Base-by-base conservation (phyloP, 179 eudicot species). In the Vitellaria paradoxa region DNA sequence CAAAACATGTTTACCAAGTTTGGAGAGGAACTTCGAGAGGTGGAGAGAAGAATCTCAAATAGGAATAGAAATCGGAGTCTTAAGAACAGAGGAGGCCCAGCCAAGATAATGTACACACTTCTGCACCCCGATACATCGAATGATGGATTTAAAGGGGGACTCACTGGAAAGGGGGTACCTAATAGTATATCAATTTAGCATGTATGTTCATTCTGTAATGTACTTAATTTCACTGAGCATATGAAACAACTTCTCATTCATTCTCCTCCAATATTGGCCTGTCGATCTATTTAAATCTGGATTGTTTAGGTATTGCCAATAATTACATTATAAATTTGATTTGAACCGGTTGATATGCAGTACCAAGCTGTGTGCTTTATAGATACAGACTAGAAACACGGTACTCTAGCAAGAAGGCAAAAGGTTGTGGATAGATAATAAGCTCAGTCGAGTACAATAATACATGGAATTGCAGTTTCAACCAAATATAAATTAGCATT, bases 51-150 rank as follows among this genome's bases (percentile, higher is more conserved):
- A 65, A 89, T 89, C 52, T 70, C 40, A 7, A 85, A 82, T 20
- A 83, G 90, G 83, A 89, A 87, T 49, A 77, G 66, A 52, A 82
- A 85, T 24, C 75, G 65, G 42, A 69, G 30, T 18, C 73, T 76
- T 78, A 87, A 81, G 74, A 89, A 87, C 74, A 76, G 92, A 65
- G 7, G 20, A 55, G 92, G 88, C 6, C 88, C 85, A 0, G 88
- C 87, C 40, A 76, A 85, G 21, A 78, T 83, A 57, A 83, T 90
- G n/a, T 88, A 87, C 76, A 82, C 85, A 0, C 83, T 88, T 64
- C 80, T 88, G 14, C 84, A 85, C 70, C 92, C 88, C 2, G 83
- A 80, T 66, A 71, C 87, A 52, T 52, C 56, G 4, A 52, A 10
- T 52, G 12, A 9, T 52, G 56, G 56, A 52, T 52, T 14, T 52